Evolutionary conservation across 257 asterid species (phyloP).

Genomic region (Ligustrum vulgare): DNA sequence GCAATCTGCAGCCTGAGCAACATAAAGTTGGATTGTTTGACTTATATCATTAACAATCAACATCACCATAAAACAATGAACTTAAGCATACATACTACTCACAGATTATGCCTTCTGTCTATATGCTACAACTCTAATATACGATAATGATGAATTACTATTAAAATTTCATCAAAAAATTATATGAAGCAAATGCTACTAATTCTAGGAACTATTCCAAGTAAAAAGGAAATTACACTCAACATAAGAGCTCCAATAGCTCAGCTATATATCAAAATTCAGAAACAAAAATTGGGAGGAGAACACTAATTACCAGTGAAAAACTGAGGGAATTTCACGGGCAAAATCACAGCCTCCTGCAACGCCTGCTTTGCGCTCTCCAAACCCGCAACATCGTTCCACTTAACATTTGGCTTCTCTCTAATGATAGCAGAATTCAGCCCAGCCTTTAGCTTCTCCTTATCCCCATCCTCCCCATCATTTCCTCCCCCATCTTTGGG

Average conservation of each 20-base stretch:
- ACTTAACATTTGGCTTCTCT: conserved; percentile 52
- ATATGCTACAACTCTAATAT: background rate
- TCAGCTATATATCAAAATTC: background rate
- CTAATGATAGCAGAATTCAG: conserved; percentile 51
- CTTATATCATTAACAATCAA: background rate
- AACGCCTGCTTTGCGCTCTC: conserved; percentile 62
- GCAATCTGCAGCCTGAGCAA: background rate
- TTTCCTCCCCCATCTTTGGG: conserved; percentile 55
- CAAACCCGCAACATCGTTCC: conserved; percentile 61
- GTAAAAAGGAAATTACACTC: background rate
- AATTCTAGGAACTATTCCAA: background rate
- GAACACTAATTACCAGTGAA: conserved; percentile 38
- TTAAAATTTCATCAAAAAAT: background rate
- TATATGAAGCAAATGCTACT: background rate
- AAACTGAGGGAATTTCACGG: conserved; percentile 58
- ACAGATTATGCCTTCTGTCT: background rate
- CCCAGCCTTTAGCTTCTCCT: conserved; percentile 57
- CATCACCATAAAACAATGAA: background rate
- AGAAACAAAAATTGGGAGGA: background rate
- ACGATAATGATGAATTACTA: background rate
- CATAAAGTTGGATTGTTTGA: background rate
- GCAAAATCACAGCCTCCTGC: conserved; percentile 58
- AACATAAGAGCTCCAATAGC: background rate
- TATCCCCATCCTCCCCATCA: conserved; percentile 62
- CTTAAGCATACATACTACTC: background rate